Conservation (phyloP, 768 basidiomycete species). For the Termitomyces sp. region DNA sequence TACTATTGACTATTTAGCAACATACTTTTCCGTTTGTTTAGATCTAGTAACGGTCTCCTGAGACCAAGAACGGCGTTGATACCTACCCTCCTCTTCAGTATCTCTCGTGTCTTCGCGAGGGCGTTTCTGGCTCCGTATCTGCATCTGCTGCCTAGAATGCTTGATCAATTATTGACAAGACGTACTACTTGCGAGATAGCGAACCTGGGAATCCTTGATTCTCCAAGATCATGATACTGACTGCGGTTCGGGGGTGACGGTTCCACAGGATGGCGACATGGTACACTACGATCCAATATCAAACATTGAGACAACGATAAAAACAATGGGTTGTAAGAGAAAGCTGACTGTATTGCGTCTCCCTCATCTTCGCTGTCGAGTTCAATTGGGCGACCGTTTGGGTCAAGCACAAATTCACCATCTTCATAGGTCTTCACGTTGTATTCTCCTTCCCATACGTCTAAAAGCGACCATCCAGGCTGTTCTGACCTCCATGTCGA, state of each 20-base stretch:
- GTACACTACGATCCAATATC: not conserved
- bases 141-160: not conserved
- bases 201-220: not conserved
- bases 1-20: not conserved
- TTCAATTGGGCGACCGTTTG: not conserved
- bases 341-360: not conserved
- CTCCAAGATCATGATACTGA: not conserved
- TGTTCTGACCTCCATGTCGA: constrained; percentile 13
- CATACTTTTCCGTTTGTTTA: not conserved
- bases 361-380: not conserved
- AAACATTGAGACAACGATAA: not conserved
- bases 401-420: not conserved
- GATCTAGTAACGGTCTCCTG: not conserved
- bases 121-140: not conserved
- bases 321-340: not conserved
- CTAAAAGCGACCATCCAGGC: constrained; percentile 18
- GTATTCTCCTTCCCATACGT: constrained; percentile 16
- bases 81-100: constrained; percentile 1
- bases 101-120: not conserved
- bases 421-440: not conserved
- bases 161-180: not conserved
- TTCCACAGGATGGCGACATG: not conserved
- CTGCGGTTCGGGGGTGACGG: not conserved
- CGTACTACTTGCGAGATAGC: not conserved
- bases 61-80: not conserved